Evolutionary conservation across 2,329 filamentous ascomycete genomes (phyloP).

Genomic region (Lasiodiplodia sp.): DNA sequence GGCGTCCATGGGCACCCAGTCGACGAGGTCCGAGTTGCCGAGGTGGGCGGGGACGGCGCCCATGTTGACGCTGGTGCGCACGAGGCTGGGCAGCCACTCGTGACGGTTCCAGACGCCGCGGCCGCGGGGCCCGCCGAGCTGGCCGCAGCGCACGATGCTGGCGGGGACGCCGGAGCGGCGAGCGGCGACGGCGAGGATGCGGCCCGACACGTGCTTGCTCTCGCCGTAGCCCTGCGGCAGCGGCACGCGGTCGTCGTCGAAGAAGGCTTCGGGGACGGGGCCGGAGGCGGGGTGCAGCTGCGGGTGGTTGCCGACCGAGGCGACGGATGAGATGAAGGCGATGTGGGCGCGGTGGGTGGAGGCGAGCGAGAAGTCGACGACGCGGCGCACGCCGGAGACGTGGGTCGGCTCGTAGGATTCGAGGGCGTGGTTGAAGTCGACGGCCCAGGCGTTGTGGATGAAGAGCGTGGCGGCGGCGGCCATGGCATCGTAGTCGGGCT

Average conservation of each 20-base stretch:
- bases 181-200: slow-evolving; percentile 43
- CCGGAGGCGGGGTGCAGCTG: background rate
- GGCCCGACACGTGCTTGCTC: slow-evolving; percentile 46
- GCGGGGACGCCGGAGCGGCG: slow-evolving; percentile 36
- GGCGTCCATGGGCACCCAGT: slow-evolving; percentile 38
- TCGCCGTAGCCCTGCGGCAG: slow-evolving; percentile 49
- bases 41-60: slow-evolving; percentile 34
- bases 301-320: slow-evolving; percentile 42
- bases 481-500: slow-evolving; percentile 9
- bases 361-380: slow-evolving; percentile 46
- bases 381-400: slow-evolving; percentile 42
- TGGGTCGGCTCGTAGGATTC: slow-evolving; percentile 41
- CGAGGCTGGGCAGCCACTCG: slow-evolving; percentile 41
- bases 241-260: slow-evolving; percentile 38
- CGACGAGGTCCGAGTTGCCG: slow-evolving; percentile 34
- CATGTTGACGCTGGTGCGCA: slow-evolving; percentile 36
- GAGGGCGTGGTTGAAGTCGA: slow-evolving; percentile 48
- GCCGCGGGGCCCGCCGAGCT: slow-evolving; percentile 40
- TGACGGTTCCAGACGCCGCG: slow-evolving; percentile 38
- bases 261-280: slow-evolving; percentile 42
- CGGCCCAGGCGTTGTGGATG: slow-evolving; percentile 50
- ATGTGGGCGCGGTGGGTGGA: slow-evolving; percentile 37
- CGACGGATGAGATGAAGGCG: slow-evolving; percentile 50
- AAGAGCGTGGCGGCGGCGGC: slow-evolving; percentile 38
- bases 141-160: slow-evolving; percentile 40